Percentiles rank a stretch among this genome's conserved stretches.
phyloP scores from a whole-genome alignment of 805 yeast genomes.

The Teunomyces lycoperdinae region DNA sequence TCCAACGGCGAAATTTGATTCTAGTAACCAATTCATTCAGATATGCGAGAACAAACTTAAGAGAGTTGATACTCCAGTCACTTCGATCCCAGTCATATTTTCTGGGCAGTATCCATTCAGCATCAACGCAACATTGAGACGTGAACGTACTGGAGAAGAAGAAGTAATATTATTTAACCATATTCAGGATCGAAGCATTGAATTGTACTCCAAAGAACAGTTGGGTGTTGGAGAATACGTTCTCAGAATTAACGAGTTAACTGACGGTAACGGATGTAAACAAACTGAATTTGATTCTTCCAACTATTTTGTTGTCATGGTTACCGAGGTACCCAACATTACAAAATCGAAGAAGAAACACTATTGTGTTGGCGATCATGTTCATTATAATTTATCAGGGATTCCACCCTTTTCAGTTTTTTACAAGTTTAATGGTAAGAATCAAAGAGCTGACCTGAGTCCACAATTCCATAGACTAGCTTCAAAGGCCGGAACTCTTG shows the following conservation, averaged over 20 bases:
- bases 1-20: conserved; percentile 58
- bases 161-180: conserved; percentile 45
- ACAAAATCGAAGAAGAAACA: conserved; percentile 34
- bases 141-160: conserved; percentile 55
- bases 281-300: conserved; percentile 37
- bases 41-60: conserved; percentile 38
- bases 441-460: conserved; percentile 54
- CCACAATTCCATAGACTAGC: conserved; percentile 63
- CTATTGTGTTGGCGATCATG: conserved; percentile 91
- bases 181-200: conserved; percentile 28
- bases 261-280: conserved; percentile 70
- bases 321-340: conserved; percentile 77
- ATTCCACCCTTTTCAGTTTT: conserved; percentile 73
- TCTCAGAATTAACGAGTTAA: conserved; percentile 54
- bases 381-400: conserved; percentile 74
- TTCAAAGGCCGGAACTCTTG: conserved; percentile 73
- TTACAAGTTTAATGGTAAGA: conserved; percentile 67
- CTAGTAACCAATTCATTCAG: conserved; percentile 44
- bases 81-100: conserved; percentile 50
- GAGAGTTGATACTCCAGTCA: conserved; percentile 20
- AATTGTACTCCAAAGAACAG: conserved; percentile 36
- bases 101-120: conserved; percentile 62
- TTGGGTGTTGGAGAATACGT: conserved; percentile 70
- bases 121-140: conserved; percentile 55
- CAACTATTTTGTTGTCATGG: conserved; percentile 50